Conservation (phyloP, 2,329 filamentous ascomycete species). For the Calonectria leucothoes region DNA sequence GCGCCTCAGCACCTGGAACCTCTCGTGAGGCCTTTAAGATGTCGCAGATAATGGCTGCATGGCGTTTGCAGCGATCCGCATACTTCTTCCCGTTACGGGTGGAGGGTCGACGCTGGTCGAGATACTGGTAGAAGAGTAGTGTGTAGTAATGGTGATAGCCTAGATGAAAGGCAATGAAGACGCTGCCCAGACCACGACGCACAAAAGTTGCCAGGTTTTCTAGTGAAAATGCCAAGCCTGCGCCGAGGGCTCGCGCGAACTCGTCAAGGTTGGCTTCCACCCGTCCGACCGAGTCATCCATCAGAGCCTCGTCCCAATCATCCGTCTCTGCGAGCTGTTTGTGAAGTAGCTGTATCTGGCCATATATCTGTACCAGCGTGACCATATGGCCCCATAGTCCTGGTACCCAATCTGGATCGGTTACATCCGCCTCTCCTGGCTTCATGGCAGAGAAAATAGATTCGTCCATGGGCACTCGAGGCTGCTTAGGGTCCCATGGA, state of each 20-base stretch:
- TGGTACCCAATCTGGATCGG: slow-evolving; percentile 35
- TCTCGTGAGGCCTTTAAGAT: slow-evolving; percentile 42
- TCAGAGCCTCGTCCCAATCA: slow-evolving; percentile 44
- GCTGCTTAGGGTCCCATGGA: slow-evolving; percentile 24
- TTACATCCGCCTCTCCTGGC: slow-evolving; percentile 33
- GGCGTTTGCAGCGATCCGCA: slow-evolving; percentile 43
- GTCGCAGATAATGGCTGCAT: slow-evolving; percentile 45
- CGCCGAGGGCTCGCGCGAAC: slow-evolving; percentile 39
- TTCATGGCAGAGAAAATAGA: slow-evolving; percentile 35
- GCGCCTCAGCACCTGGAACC: slow-evolving; percentile 36
- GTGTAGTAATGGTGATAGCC: slow-evolving; percentile 50
- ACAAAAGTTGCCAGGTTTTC: slow-evolving; percentile 43
- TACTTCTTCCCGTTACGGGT: slow-evolving; percentile 45
- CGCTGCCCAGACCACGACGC: slow-evolving; percentile 41
- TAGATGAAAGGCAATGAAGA: slow-evolving; percentile 49
- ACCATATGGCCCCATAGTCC: slow-evolving; percentile 50
- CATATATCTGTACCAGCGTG: slow-evolving; percentile 45
- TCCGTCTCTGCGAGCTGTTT: slow-evolving; percentile 40
- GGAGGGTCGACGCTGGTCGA: slow-evolving; percentile 44
- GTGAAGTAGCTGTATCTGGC: slow-evolving; percentile 47
- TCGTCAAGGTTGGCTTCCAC: slow-evolving; percentile 35
- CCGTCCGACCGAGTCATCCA: slow-evolving; percentile 34
- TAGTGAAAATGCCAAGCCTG: slow-evolving; percentile 32
- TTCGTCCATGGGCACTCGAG: slow-evolving; percentile 46
- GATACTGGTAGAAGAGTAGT: slow-evolving; percentile 48